phyloP scores from a whole-genome alignment of 148 eudicot species.

The Rhododendron mucronatum region DNA sequence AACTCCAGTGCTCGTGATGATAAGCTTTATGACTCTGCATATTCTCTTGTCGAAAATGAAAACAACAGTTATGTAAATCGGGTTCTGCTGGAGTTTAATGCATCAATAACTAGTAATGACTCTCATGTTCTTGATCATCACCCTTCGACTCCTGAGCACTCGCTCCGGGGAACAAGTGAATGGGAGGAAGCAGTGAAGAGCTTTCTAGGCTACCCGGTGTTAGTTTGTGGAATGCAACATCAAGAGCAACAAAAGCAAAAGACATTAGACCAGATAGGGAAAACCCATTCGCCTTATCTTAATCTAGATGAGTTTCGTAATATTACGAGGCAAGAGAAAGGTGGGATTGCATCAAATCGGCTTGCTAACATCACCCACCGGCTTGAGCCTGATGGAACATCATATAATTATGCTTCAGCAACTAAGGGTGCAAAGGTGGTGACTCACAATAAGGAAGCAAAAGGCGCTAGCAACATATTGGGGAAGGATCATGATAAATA shows the following conservation, averaged over 20 bases:
- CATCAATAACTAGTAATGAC: constrained; percentile 29
- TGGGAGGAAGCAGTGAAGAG: constrained; percentile 40
- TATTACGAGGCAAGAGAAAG: constrained; percentile 39
- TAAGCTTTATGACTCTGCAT: constrained; percentile 17
- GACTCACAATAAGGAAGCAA: neutral
- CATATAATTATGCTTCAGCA: constrained; percentile 85
- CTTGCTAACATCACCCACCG: constrained; percentile 63
- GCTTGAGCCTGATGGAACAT: constrained; percentile 82
- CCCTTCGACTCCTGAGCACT: constrained; percentile 25
- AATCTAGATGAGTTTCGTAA: constrained; percentile 47
- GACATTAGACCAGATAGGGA: constrained; percentile 29
- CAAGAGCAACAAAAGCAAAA: constrained; percentile 23
- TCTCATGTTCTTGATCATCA: constrained; percentile 20
- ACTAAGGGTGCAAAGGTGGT: constrained; percentile 92
- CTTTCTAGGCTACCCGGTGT: constrained; percentile 43
- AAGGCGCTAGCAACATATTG: too few relatives aligned
- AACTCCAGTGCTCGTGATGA: constrained; percentile 17
- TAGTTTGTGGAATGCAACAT: constrained; percentile 38
- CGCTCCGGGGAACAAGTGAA: constrained; percentile 25
- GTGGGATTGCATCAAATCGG: constrained; percentile 27
- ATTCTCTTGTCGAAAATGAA: constrained; percentile 22
- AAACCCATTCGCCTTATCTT: constrained; percentile 33
- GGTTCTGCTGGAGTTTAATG: constrained; percentile 36
- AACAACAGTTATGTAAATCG: constrained; percentile 23
- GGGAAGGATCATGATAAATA: too few relatives aligned